These are phyloP conservation scores for Coprinopsis marcescibilis DNA, from an alignment of 768 basidiomycete species.

Conservation along the genomic window DNA sequence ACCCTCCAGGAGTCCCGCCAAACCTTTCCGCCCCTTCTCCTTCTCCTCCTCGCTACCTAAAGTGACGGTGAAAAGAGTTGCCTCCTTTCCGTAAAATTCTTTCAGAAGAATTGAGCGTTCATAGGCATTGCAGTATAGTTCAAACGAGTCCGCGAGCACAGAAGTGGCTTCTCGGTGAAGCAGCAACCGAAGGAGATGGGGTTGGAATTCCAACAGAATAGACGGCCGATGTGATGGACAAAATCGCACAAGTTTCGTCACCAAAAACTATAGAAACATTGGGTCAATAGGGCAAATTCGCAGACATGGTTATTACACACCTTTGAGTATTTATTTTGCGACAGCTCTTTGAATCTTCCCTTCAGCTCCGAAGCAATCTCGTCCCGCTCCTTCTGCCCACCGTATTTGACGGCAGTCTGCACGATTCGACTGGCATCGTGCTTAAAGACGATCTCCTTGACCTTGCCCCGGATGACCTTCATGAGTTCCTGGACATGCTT, in stretches of 20 bases:
- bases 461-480: conserved; percentile 69
- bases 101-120: conserved; percentile 76
- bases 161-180: conserved; percentile 81
- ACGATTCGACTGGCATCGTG: conserved; percentile 89
- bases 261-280: conserved; percentile 52
- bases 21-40: conserved; percentile 57
- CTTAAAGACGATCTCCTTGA: conserved; percentile 83
- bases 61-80: conserved; percentile 57
- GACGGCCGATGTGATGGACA: conserved; percentile 69
- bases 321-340: conserved; percentile 89
- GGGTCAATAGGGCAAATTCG: neutral
- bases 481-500: conserved; percentile 72
- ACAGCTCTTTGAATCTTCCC: conserved; percentile 70
- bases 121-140: conserved; percentile 80
- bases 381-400: conserved; percentile 66
- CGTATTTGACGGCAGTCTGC: conserved; percentile 78
- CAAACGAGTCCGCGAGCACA: conserved; percentile 84
- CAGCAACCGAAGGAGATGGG: conserved; percentile 68
- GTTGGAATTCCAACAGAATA: conserved; percentile 77
- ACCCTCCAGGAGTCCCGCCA: conserved; percentile 62
- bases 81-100: conserved; percentile 91
- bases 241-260: conserved; percentile 71
- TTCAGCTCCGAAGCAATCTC: conserved; percentile 81
- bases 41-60: conserved; percentile 56
- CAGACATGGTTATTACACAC: conserved; percentile 30